Evolutionary conservation across 2,329 filamentous ascomycete species (phyloP), one percentile per base, ranked within the genome.

Genomic region (Penicillium sp.): DNA sequence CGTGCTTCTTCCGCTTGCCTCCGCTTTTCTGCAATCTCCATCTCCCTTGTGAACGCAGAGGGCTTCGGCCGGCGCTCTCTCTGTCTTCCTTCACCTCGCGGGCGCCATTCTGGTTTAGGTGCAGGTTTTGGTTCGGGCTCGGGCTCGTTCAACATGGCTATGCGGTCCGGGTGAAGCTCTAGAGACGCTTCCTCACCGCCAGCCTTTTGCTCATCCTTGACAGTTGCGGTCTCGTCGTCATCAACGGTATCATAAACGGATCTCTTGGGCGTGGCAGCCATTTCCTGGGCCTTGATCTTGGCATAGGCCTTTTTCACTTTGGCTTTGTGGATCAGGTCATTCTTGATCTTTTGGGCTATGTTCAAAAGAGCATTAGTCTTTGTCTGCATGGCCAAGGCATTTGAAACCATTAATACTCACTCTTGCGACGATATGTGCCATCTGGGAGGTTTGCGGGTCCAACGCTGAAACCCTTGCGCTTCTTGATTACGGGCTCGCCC

Each of bases 251-350:
- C 56, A 63, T 76, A 67, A 61, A 72, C 57, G 55, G 75, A 65
- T 65, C 67, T 70, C 41, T 60, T 56, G 9, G 64, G 58, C 27
- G 63, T 63, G 35, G 69, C 63, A 36, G 70, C 71, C 36, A 77
- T 71, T 69, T 84, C 79, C 43, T 78, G 76, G 38, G 85, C 85
- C 74, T 92, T 93, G 60, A 96, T 79, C 74, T 96, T 97, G 59
- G 88, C 89, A 70, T 96, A 97, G 39, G 89, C 84, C 74, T 96
- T 96, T 76, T 93, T 94, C 59, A 96, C 81, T 74, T 97, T 96
- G 57, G 92, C 91, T 72, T 94, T 95, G 73, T 91, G 85, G 66
- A 97, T 97, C 52, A 96, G 78, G 61, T 89, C 84, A 61, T 88
- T 83, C 75, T 97, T 97, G 68, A 96, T 94, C 74, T 93, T 93